Base-by-base conservation (phyloP, 495 filamentous ascomycete genomes). In the Thermothielavioides terrestris region DNA sequence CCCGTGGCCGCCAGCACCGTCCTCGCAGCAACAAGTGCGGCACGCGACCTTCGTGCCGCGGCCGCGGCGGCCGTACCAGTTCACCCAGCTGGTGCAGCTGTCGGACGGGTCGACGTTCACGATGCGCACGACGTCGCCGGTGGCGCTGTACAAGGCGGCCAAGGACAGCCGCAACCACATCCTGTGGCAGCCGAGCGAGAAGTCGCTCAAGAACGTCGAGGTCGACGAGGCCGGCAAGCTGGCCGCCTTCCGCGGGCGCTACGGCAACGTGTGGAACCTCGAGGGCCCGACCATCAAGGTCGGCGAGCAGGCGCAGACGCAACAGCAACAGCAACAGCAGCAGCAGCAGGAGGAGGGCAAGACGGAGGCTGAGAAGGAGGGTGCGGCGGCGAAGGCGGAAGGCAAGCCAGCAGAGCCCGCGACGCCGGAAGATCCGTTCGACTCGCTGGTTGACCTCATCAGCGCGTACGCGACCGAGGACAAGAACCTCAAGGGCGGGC, bases 151-250 rank as follows among this genome's bases (percentile, higher is more conserved):
- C 76, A 78, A 78, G 49, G 78, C 75, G 45, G 80, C 77, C 35
- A 89, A 91, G 66, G 92, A 98, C 76, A 84, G 80, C 39, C 80
- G 86, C 55, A 98, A 97, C 75, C 80, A 86, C 51, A 70, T 83
- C 4, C 67, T 95, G 25, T 98, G 92, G 92, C 92, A 97, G 64
- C 94, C 92, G 2, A 78, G 73, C 30, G 77, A 81, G 50, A 79
- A 81, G 63, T 81, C 83, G 46, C 69, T 98, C 64, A 70, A 82
- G 61, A 94, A 89, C 60, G 77, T 96, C 46, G 94, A 97, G 68
- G 81, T 91, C 52, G 92, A 98, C 63, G 92, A 97, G 80, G 94
- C 92, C 20, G 92, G 92, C 23, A 82, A 86, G 60, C 67, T 98
- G 58, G 82, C 80, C 42, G 85, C 87, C 30, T 98, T 98, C 74